Evolutionary conservation across 208 protist species (phyloP), one percentile per base, ranked within the genome.

Genomic region (Phytomonas sp.): DNA sequence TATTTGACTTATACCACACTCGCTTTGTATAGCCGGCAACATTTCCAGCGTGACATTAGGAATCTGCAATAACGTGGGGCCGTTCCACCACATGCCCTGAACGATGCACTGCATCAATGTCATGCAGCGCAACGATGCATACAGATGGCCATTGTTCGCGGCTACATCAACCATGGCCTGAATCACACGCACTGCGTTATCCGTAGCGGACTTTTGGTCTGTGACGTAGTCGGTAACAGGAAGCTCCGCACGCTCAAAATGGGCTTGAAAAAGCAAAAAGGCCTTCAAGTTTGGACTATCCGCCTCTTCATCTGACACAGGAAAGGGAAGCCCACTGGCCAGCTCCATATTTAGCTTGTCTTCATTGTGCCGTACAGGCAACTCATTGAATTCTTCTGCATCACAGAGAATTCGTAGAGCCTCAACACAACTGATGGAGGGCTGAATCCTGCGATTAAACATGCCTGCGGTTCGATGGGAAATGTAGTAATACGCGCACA

Each of bases 401-500:
- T 98, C 83, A 73, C 85, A 94, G 13, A 99, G 70, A 0, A 97
- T 70, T 46, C 83, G 75, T 56, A 99, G 80, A 32, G 97, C 73
- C 73, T 97, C 84, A 13, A 77, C 71, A 51, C 82, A 80, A 29
- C 79, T 78, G 46, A 79, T 77, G 37, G 83, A 60, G 2, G 76
- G 78, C 71, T 75, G 36, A 51, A 99, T 84, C 62, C 75, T 72
- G 37, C 76, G 64, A 75, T 96, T 74, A 80, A 99, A 99, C 34
- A 95, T 65, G 68, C 86, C 71, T 13, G 98, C 89, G 11, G 97
- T 99, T 53, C 84, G 77, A 79, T 99, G 97, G 17, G 89, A 88
- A 9, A 99, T 89, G 83, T 99, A 99, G 82, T 99, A 99, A 89
- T 97, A 99, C 11, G 97, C 98, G n/a, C 97, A 98, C 40, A 99